Evolutionary conservation across 2,329 filamentous ascomycete species (phyloP).

Genomic region (Trichoderma lentiforme): DNA sequence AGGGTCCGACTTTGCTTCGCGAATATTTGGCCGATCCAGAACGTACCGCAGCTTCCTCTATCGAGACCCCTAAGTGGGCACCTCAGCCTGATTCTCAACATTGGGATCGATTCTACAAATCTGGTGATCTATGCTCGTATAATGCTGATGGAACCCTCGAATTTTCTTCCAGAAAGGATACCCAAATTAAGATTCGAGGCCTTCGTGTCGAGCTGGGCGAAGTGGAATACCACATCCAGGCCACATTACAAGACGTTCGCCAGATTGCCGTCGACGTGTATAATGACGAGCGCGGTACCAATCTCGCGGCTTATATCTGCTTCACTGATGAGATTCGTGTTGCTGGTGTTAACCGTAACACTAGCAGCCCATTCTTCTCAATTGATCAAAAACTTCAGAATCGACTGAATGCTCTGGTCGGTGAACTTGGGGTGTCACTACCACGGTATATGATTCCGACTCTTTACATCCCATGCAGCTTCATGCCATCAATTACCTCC

Average conservation of each 20-base stretch:
- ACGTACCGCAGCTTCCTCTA: neutral
- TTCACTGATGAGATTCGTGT: neutral
- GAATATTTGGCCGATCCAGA: slow-evolving; percentile 12
- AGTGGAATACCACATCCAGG: slow-evolving; percentile 12
- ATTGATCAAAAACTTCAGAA: slow-evolving; percentile 9
- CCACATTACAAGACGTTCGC: neutral
- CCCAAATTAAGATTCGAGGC: slow-evolving; percentile 11
- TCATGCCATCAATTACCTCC: slow-evolving; percentile 8
- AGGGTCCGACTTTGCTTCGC: slow-evolving; percentile 5
- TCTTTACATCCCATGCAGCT: slow-evolving; percentile 1
- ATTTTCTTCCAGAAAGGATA: slow-evolving; percentile 1
- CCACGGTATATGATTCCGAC: slow-evolving; percentile 9
- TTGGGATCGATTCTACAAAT: neutral
- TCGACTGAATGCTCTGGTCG: neutral
- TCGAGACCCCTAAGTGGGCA: neutral
- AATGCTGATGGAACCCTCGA: neutral
- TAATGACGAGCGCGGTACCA: neutral
- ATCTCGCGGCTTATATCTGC: slow-evolving; percentile 6
- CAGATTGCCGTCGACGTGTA: slow-evolving; percentile 13
- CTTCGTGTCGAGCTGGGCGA: slow-evolving; percentile 11
- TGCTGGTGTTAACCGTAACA: neutral
- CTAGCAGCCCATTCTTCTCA: slow-evolving; percentile 13
- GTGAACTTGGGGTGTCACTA: neutral
- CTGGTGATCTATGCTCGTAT: slow-evolving; percentile 10
- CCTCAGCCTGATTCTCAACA: neutral